A percentile compares a stretch with the other conserved stretches of the same genome.
Conservation (phyloP, 257 asterid genomes). For the Leonotis leonurus region DNA sequence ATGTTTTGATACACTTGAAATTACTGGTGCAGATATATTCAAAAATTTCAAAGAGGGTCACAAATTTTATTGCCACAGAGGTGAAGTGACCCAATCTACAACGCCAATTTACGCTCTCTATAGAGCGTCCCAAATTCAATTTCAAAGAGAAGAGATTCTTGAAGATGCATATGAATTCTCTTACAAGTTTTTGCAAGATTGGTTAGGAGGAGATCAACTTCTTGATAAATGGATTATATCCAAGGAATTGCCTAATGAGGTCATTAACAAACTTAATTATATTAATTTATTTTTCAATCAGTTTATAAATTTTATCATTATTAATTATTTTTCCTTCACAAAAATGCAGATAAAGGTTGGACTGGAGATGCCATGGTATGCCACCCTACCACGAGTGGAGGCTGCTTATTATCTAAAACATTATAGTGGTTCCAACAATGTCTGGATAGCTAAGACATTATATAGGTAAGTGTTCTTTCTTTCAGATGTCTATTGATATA, state of each 20-base stretch:
- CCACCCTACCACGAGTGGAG: too few relatives aligned
- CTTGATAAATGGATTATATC: conserved; percentile 38
- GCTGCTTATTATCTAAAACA: too few relatives aligned
- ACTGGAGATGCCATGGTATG: too few relatives aligned
- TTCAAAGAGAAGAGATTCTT: conserved; percentile 36
- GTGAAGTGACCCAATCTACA: conserved; percentile 28
- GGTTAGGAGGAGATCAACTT: not conserved
- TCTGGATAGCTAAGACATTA: too few relatives aligned
- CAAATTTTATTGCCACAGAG: conserved; percentile 25
- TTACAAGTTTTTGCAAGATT: conserved; percentile 17
- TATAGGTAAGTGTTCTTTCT: too few relatives aligned
- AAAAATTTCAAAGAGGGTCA: conserved; percentile 24
- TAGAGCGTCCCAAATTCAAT: conserved; percentile 32
- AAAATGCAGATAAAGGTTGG: too few relatives aligned
- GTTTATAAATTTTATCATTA: too few relatives aligned
- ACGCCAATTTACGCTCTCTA: conserved; percentile 29
- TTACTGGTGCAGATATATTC: not conserved
- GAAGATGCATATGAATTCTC: conserved; percentile 32
- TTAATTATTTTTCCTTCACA: too few relatives aligned
- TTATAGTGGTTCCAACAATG: too few relatives aligned
- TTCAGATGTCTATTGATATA: too few relatives aligned
- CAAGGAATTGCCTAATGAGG: conserved; percentile 32
- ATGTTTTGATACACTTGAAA: not conserved
- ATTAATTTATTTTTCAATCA: too few relatives aligned
- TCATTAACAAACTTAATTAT: not conserved